Evolutionary conservation across 257 asterid genomes (phyloP), one percentile per base, ranked within the genome.

Genomic region (Fraxinus pennsylvanica): DNA sequence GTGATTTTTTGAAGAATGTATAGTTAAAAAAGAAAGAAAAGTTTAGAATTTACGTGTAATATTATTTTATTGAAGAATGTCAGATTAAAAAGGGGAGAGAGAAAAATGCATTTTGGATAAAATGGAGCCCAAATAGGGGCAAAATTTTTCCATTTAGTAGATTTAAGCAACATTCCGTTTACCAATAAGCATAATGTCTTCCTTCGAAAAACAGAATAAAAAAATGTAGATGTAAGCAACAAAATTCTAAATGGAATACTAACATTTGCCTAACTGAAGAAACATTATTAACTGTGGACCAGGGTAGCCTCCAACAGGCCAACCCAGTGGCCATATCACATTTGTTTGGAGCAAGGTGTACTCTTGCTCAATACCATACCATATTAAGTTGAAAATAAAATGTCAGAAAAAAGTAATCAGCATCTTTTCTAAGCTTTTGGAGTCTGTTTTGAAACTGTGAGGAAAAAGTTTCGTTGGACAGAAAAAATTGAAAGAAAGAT

Each of bases 251-350:
- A 19, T 21, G 38, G 47, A 22, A 19, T 61, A 68, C 27, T 41
- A 57, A 30, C 9, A 14, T 27, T 65, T 21, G 3, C 57, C 7
- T 15, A 66, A 15, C 36, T 41, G 74, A 29, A 57, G 54, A 63
- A 43, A n/a, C 35, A 13, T 1, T 8, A 72, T 79, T 83, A 95
- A 98, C 97, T 95, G 99, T 83, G 98, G 99, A 81, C 99, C 97
- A 7, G 99, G 98, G 86, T 88, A 93, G 54, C 92, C 98, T 87
- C 99, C 99, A 75, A 85, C 91, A 39, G 98, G 97, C 98, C 97
- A 94, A 82, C 98, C 97, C 41, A 92, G 85, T 21, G 98, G 97
- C 98, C 98, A 92, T 3, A 89, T 92, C 36, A 90, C 96, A 22
- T 90, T 81, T 72, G 72, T 81, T 80, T 92, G 98, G 78, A 94